Base-by-base conservation (phyloP, 345 rosid genomes). In the Iberis pinnata region DNA sequence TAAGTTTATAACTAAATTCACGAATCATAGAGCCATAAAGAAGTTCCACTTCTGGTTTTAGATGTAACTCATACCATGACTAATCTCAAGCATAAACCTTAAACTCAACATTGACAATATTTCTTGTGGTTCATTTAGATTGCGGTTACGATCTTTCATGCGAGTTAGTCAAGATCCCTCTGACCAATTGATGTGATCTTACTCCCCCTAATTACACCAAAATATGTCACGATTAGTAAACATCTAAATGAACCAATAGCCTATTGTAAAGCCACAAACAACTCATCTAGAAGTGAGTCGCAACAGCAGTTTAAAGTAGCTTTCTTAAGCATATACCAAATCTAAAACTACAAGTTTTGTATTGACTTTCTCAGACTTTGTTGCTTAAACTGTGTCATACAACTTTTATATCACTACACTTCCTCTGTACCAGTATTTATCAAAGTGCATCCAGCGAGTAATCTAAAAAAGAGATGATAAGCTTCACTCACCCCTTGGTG, bases 151-250 rank as follows among this genome's bases (percentile, higher is more conserved):
- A 83, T 79, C 58, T 82, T 74, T 20, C 97, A 92, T 0, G 97
- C 89, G 20, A 88, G 95, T 75, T 88, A 89, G 57, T 89, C 97
- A 6, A 89, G 95, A 77, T 89, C 97, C 15, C 97, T 70, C 52
- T 74, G 87, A 14, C 97, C 95, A 18, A 63, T 85, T 15, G 97
- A 89, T 13, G 95, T 85, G 56, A 89, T 89, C 73, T 40, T 79
- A 63, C 97, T 80, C 42, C 92, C 97, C 4, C 97, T 85, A 78
- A 12, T 67, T 7, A 18, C 51, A 54, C 25, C 11, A 60, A 2
- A 40, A 16, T 7, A 2, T 29, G 33, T 9, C 5, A 29, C 33
- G 8, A 6, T 22, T 22, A 22, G 33, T 43, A 31, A 1, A 10
- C 17, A 18, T 46, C 13, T n/a, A n/a, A 12, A 36, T 3, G 11